Conservation (phyloP, 306 rosid genomes). For the Heteromeles arbutifolia region DNA sequence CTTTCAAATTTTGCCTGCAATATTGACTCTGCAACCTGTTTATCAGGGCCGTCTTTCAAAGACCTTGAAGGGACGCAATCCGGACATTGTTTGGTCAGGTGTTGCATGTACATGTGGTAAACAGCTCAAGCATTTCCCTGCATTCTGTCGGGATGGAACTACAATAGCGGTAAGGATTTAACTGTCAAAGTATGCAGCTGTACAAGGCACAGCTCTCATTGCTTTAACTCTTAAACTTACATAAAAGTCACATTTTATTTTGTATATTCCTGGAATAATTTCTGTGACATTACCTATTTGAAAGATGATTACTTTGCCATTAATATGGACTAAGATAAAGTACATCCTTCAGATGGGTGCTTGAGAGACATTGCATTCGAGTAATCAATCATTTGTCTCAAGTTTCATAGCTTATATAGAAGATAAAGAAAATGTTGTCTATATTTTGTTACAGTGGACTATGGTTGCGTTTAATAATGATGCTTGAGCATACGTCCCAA, state of each 20-base stretch:
- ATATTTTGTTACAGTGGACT: background rate
- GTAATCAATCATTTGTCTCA: background rate
- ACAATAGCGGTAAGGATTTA: slow-evolving; percentile 60
- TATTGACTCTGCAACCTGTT: background rate
- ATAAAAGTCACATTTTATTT: background rate
- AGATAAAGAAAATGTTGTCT: background rate
- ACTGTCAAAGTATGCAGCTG: slow-evolving; percentile 1
- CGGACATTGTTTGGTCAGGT: slow-evolving; percentile 94
- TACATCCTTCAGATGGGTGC: background rate
- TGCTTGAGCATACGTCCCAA: background rate
- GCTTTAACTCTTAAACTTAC: background rate
- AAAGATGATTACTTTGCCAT: background rate
- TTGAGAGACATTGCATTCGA: background rate
- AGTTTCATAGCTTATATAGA: background rate
- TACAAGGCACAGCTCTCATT: background rate
- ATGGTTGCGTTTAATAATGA: background rate
- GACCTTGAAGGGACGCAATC: slow-evolving; percentile 48
- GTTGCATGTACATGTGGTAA: slow-evolving; percentile 88
- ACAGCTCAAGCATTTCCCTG: slow-evolving; percentile 87
- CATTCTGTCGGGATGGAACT: slow-evolving; percentile 81
- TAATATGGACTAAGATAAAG: background rate
- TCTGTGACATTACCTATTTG: background rate
- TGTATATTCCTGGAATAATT: background rate
- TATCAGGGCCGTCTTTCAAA: slow-evolving; percentile 49
- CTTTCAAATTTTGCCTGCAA: slow-evolving; percentile 16